Evolutionary conservation across 169 alveolate genomes (phyloP), one percentile per base, ranked within the genome.

Genomic region (Toxoplasma gondii): DNA sequence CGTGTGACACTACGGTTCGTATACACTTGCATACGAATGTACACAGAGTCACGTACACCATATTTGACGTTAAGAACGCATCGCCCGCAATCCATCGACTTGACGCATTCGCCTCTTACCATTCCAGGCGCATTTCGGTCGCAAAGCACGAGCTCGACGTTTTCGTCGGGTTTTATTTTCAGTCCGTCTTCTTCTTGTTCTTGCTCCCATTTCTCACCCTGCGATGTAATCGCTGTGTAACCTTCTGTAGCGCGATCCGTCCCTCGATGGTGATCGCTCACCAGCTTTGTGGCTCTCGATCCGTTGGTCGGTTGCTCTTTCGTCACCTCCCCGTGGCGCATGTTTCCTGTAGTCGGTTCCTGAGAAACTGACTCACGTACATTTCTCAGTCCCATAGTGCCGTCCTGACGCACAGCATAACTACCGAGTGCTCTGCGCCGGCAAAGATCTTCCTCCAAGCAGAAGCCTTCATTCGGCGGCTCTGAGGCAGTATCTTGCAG

Each of bases 91-190:
- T 7, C 22, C 58, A 12, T 49, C 58, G 58, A 49, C 58, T 49
- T 49, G 22, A 7, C 4, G 4, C 4, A 7, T 31, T 64, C 74
- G 34, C 74, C 22, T 31, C 86, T 31, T 78, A 78, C 86, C 86
- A 78, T 78, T 19, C 86, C 86, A n/a, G 86, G 49, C 22, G 86
- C 86, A n/a, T 78, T 78, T 78, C 86, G 22, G n/a, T 78, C 86
- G 86, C 86, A 78, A 41, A 78, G n/a, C 29, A 78, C 27, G 43
- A 78, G 86, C 45, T 78, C 86, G 49, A 78, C 86, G 44, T 17
- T n/a, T 78, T 78, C 44, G 29, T 78, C 86, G 39, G 86, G 10
- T 38, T 45, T 17, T 19, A 38, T 38, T n/a, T 78, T 19, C 24
- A 78, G 86, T 12, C 86, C 86, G 27, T 78, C 86, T 78, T 78